A percentile compares a stretch with the other conserved stretches of the same genome.
Evolutionary conservation across 2,329 filamentous ascomycete species (phyloP).

Genomic region (Venturia nashicola): DNA sequence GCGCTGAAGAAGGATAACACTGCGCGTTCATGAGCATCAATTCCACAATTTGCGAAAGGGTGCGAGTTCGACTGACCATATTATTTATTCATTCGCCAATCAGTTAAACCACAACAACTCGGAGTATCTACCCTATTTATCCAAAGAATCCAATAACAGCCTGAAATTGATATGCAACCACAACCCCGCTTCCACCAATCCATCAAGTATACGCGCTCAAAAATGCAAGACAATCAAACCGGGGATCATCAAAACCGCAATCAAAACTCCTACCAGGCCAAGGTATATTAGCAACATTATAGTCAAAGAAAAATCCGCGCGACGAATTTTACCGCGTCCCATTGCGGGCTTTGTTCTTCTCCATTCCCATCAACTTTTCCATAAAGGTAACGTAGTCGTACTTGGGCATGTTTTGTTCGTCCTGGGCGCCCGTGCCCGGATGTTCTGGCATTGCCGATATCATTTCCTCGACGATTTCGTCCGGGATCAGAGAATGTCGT

Average conservation of each 20-base stretch:
- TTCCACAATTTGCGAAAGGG: too few species aligned
- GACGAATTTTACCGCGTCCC: neutral
- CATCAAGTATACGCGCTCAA: neutral
- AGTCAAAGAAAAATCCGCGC: neutral
- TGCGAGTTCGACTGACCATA: neutral
- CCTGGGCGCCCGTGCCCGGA: constrained; percentile 70
- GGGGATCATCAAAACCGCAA: neutral
- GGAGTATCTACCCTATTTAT: constrained; percentile 2
- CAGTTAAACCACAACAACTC: neutral
- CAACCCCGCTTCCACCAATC: neutral
- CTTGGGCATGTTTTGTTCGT: constrained; percentile 74
- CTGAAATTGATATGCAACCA: neutral
- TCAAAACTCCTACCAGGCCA: neutral
- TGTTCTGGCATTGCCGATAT: constrained; percentile 77
- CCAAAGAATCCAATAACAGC: neutral
- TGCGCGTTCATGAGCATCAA: neutral
- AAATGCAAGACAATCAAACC: neutral
- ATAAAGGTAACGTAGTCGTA: constrained; percentile 97
- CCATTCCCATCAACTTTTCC: constrained; percentile 50
- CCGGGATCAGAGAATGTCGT: constrained; percentile 84
- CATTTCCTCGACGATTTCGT: constrained; percentile 92
- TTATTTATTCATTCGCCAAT: neutral
- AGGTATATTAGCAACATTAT: neutral
- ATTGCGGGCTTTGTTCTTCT: neutral
- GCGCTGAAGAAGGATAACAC: too few species aligned